Evolutionary conservation across 768 basidiomycete genomes (phyloP).

Genomic region (Lanmaoa pseudosensibilis): DNA sequence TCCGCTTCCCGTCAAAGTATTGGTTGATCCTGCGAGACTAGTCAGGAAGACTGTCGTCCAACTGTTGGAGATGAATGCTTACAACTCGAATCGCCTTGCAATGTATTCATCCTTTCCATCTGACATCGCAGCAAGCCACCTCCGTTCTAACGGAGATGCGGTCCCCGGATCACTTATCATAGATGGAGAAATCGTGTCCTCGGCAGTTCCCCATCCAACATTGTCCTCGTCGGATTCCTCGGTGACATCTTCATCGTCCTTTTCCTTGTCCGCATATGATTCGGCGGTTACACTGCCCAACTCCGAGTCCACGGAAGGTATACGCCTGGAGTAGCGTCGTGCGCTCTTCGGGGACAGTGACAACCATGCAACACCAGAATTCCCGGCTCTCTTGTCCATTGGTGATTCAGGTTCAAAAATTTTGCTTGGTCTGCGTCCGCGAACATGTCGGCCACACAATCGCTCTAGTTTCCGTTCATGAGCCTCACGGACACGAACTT

Average conservation of each 20-base stretch:
- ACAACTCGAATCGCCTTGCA: slow-evolving; percentile 78
- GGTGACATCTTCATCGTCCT: slow-evolving; percentile 30
- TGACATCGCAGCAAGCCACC: slow-evolving; percentile 91
- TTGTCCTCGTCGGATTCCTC: slow-evolving; percentile 49
- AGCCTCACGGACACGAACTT: slow-evolving; percentile 58
- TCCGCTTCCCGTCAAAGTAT: slow-evolving; percentile 90
- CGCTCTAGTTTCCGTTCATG: slow-evolving; percentile 40
- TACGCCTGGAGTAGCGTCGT: slow-evolving; percentile 44
- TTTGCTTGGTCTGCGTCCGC: slow-evolving; percentile 23
- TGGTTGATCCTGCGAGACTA: slow-evolving; percentile 70
- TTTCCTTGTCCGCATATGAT: slow-evolving; percentile 32
- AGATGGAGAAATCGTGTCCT: slow-evolving; percentile 51
- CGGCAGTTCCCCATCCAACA: slow-evolving; percentile 49
- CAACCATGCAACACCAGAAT: slow-evolving; percentile 44
- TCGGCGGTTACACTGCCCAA: slow-evolving; percentile 40
- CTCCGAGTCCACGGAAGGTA: slow-evolving; percentile 49
- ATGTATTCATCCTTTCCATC: slow-evolving; percentile 72
- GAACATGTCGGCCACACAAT: slow-evolving; percentile 12
- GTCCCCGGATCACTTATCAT: slow-evolving; percentile 83
- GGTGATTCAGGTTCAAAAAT: slow-evolving; percentile 21
- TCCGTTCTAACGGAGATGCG: slow-evolving; percentile 74
- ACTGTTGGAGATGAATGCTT: slow-evolving; percentile 27
- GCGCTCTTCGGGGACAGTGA: slow-evolving; percentile 56
- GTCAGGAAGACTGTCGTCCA: not conserved
- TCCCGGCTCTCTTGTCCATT: slow-evolving; percentile 13